phyloP scores from a whole-genome alignment of 1,139 yeast species.

The Diutina ranongensis region DNA sequence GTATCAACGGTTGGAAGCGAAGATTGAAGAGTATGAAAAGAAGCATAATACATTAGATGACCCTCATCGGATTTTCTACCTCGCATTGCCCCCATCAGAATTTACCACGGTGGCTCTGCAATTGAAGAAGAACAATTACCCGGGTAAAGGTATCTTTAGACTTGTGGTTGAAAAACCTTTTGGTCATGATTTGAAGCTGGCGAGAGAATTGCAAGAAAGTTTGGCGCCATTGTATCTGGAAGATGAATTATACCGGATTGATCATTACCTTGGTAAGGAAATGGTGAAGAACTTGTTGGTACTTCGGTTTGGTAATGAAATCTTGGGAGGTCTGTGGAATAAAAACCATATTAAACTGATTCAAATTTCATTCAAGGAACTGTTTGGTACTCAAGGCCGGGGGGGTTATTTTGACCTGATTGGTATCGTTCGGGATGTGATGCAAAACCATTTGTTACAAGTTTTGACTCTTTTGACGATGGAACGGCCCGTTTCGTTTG shows the following conservation, averaged over 20 bases:
- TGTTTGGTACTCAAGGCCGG: slow-evolving; percentile 96
- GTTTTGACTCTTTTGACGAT: slow-evolving; percentile 83
- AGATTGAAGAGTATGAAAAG: slow-evolving; percentile 49
- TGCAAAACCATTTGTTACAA: slow-evolving; percentile 95
- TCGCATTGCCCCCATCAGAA: slow-evolving; percentile 92
- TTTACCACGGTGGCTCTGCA: slow-evolving; percentile 71
- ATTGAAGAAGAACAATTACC: slow-evolving; percentile 60
- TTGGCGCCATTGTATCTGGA: slow-evolving; percentile 83
- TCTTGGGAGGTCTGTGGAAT: slow-evolving; percentile 82
- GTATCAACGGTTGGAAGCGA: slow-evolving; percentile 41
- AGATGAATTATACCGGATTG: slow-evolving; percentile 89
- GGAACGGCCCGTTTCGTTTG: slow-evolving; percentile 89
- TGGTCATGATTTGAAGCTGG: slow-evolving; percentile 78
- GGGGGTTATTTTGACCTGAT: slow-evolving; percentile 95
- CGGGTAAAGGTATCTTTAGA: slow-evolving; percentile 50
- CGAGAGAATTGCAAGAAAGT: slow-evolving; percentile 63
- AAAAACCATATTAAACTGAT: slow-evolving; percentile 63
- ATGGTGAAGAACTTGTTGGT: slow-evolving; percentile 91
- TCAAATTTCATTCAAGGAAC: slow-evolving; percentile 89
- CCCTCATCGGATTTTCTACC: slow-evolving; percentile 65
- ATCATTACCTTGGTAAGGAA: slow-evolving; percentile 95
- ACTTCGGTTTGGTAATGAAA: slow-evolving; percentile 80
- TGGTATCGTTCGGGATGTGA: slow-evolving; percentile 95
- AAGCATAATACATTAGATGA: slow-evolving; percentile 33
- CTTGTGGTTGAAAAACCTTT: slow-evolving; percentile 94